phyloP scores from a whole-genome alignment of 208 protist species.

The Wallacemonas sp. region DNA sequence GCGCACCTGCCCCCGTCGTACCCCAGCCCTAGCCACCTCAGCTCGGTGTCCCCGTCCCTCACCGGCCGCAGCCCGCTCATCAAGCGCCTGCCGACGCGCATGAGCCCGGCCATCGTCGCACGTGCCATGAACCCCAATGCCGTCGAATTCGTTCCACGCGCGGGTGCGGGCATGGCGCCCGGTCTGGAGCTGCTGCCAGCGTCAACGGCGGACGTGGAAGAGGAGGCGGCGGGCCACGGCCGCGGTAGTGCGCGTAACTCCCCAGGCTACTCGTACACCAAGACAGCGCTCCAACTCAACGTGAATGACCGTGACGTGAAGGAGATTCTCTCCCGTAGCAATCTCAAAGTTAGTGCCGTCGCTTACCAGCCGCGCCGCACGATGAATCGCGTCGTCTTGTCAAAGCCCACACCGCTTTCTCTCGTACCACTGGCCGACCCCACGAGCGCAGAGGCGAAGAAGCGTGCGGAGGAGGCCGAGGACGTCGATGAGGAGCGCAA shows the following conservation, averaged over 20 bases:
- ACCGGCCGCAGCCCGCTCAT: constrained; percentile 26
- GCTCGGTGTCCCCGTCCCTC: constrained; percentile 4
- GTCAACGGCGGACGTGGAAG: constrained; percentile 65
- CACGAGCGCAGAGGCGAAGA: constrained; percentile 14
- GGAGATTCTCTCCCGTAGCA: constrained; percentile 25
- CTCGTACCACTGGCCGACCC: constrained; percentile 46
- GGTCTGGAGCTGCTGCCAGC: constrained; percentile 56
- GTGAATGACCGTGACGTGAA: constrained; percentile 13
- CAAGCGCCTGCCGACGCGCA: constrained; percentile 57
- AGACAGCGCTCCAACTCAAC: constrained; percentile 15
- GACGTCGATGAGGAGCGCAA: constrained; percentile 15
- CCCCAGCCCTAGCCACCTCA: constrained; percentile 7
- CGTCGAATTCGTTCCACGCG: constrained; percentile 58
- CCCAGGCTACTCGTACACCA: constrained; percentile 14
- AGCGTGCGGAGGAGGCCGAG: background rate
- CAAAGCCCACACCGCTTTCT: constrained; percentile 56
- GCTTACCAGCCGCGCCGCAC: constrained; percentile 72
- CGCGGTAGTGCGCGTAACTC: constrained; percentile 1
- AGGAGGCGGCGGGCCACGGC: constrained; percentile 8
- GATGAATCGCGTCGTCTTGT: constrained; percentile 51
- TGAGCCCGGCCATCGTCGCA: constrained; percentile 58
- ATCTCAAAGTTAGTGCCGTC: constrained; percentile 41
- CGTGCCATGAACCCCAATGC: constrained; percentile 77
- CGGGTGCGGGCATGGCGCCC: constrained; percentile 13
- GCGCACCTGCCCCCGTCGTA: constrained; percentile 13